Percentiles rank a stretch among this genome's conserved stretches.
Conservation (phyloP, 495 filamentous ascomycete genomes). For the Chaetomium fimeti region DNA sequence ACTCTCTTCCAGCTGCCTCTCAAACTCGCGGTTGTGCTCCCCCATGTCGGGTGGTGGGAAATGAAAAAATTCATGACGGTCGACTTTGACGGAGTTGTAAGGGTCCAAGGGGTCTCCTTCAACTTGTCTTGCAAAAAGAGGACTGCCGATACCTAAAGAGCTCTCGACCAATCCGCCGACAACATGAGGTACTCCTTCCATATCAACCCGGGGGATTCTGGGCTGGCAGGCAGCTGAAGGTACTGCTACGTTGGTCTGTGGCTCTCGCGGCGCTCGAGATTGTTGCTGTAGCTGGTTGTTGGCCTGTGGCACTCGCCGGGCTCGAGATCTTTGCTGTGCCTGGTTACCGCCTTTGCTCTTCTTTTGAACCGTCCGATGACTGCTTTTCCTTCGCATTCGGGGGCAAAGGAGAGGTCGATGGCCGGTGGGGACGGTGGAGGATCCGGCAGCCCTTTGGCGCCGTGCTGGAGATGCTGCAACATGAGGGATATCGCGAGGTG, state of each 20-base stretch:
- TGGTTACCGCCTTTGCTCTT: background rate
- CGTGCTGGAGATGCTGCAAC: background rate
- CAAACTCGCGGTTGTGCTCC: conserved; percentile 11
- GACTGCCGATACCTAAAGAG: background rate
- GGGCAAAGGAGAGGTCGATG: background rate
- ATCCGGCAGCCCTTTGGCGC: background rate
- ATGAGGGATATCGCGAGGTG: background rate
- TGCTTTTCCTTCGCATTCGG: background rate
- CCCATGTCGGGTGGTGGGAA: conserved; percentile 19
- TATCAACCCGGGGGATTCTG: background rate
- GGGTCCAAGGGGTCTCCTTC: background rate
- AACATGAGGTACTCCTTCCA: conserved; percentile 1
- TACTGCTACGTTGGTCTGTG: too few species aligned
- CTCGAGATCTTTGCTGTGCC: background rate
- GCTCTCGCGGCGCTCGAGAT: background rate
- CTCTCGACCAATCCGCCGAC: conserved; percentile 7
- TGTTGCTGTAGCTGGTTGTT: background rate
- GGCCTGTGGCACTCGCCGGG: background rate
- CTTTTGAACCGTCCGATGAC: background rate
- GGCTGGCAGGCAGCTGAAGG: background rate
- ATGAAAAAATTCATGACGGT: background rate
- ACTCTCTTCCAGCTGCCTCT: background rate
- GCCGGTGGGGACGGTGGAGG: background rate
- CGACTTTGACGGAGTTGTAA: background rate
- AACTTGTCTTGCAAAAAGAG: conserved; percentile 5